Base-by-base conservation (phyloP, 345 rosid species). In the Moringa oleifera region DNA sequence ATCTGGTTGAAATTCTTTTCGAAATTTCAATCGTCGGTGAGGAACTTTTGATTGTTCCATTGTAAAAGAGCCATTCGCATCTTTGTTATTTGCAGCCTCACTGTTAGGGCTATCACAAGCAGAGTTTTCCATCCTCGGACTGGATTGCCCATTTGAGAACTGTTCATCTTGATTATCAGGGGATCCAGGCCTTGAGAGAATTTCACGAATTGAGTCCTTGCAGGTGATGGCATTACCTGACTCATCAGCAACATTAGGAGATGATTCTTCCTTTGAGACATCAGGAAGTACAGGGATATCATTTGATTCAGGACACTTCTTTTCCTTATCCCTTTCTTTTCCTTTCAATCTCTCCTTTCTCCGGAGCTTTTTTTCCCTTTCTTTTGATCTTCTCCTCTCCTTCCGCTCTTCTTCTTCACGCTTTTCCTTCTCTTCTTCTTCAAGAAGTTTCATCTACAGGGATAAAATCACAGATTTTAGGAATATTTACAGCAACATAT, bases 381-480 rank as follows among this genome's bases (percentile, higher is more conserved):
- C 98, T 77, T 88, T 93, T 53, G 79, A 75, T 82, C 86, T 86
- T 80, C 81, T 87, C 76, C 94, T 79, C 77, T 88, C 97, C 76
- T 79, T 93, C 21, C 92, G 89, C 25, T 90, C 94, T 74, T 93
- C 97, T 76, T 93, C 98, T 67, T 90, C 97, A 68, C 82, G 92
- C 72, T 90, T 90, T 80, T 93, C 98, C 67, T 77, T 83, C 76
- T 93, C 98, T 76, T 93, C 98, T 81, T 93, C 98, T 72, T 93
- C 96, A 25, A 93, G 90, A 78, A 93, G 96, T 78, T 84, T 90
- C 67, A 63, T 79, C 97, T 92, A 84, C 62, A 65, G 56, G 47
- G 49, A 71, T 31, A 59, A 63, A 71, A 58, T 53, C 25, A 62
- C 28, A 55, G n/a, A 62, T 49, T 50, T 76, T 25, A 57, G 53